Conservation (phyloP, 805 yeast species). For the Starmerella lactis-condensi region DNA sequence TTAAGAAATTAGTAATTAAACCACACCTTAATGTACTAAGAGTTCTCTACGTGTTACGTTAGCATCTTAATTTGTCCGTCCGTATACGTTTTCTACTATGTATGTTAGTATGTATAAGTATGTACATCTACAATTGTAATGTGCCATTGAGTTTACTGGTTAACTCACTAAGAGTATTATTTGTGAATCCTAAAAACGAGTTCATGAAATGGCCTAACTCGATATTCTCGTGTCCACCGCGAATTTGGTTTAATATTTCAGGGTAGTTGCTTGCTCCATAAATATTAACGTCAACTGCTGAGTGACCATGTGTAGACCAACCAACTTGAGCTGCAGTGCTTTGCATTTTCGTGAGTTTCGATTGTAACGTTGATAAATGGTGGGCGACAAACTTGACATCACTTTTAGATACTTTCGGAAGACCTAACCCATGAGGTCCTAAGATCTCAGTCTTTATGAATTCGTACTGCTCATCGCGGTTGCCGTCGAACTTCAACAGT, state of each 20-base stretch:
- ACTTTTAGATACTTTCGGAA: slow-evolving; percentile 33
- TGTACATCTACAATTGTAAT: no score
- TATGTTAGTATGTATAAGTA: no score
- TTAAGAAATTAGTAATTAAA: no score
- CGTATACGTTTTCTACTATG: no score
- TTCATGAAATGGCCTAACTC: slow-evolving; percentile 68
- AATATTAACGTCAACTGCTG: slow-evolving; percentile 88
- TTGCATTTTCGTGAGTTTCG: slow-evolving; percentile 47
- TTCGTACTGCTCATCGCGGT: slow-evolving; percentile 21
- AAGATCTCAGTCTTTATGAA: slow-evolving; percentile 40
- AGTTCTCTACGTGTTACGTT: no score
- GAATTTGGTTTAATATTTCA: slow-evolving; percentile 6
- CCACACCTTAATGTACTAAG: no score
- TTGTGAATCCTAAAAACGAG: slow-evolving; percentile 25
- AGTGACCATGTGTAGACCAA: slow-evolving; percentile 95
- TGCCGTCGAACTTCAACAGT: slow-evolving; percentile 23
- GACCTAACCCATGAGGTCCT: slow-evolving; percentile 42
- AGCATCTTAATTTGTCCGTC: no score
- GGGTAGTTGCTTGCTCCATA: slow-evolving; percentile 45
- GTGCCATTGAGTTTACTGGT: no score
- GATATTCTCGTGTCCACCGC: slow-evolving; percentile 70
- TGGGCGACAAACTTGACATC: slow-evolving; percentile 34
- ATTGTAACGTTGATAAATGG: slow-evolving; percentile 24
- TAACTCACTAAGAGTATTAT: slow-evolving; percentile 13
- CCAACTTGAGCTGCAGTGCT: slow-evolving; percentile 75